Base-by-base conservation (phyloP, 148 eudicot species). In the Chenopodium album region DNA sequence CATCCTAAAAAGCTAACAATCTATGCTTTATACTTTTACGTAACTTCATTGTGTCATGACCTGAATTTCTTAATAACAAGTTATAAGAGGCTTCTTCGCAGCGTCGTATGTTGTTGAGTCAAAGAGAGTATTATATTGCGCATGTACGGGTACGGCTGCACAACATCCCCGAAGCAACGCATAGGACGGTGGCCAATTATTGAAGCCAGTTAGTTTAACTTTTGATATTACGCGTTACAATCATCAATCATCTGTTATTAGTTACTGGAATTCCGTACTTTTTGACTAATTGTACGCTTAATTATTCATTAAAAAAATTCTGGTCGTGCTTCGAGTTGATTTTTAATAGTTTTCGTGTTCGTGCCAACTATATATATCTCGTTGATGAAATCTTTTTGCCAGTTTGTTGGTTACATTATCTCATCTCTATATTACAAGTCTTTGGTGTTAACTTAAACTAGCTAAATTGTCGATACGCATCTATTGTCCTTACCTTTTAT, bases 301-400 rank as follows among this genome's bases (percentile, higher is more conserved):
- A 2, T 59, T 72, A 80, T 72, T 80, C 76, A 60, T 80, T 80
- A 70, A 59, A 34, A 41, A 71, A 20, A 46, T 9, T 41, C 1
- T 1, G 44, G 44, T 41, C 44, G 44, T 41, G 44, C 44, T 41
- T 41, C 44, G 44, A 41, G 7, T 41, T 41, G 44, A 41, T 41
- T 41, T 41, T 41, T 41, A 6, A 41, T 41, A 9, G 16, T 65
- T 26, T 28, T 65, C 26, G 69, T 65, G 69, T 65, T 63, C 28
- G 2, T 22, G 67, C 67, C 67, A 20, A 63, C 67, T 63, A 63
- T 20, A 63, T 20, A 20, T 26, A 23, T 50, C 54, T 50, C 54
- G 68, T 23, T 28, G 3, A 9, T 23, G 3, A 20, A 23, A 64
- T 64, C 31, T 64, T 67, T 67, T 7, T 34, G 71, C 20, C 37